Conservation (phyloP, 176 grass and related monocot genomes). For the Oropetium thomaeum region DNA sequence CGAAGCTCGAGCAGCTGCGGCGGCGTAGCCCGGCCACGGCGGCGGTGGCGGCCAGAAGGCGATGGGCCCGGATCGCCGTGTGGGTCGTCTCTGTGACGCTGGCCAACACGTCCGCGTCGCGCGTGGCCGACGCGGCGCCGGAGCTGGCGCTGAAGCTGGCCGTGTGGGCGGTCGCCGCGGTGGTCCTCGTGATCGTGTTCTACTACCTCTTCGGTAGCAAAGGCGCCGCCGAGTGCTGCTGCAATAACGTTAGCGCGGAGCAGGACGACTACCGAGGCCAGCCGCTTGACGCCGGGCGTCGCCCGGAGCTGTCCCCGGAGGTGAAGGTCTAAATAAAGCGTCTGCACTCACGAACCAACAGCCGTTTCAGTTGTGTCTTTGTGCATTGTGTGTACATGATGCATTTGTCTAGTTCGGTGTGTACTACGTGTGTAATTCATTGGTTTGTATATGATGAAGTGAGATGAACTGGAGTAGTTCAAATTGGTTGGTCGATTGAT, state of each 20-base stretch:
- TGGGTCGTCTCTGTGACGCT: neutral
- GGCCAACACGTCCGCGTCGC: neutral
- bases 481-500: too few relatives aligned
- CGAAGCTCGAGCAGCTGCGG: neutral
- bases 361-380: neutral
- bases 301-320: neutral
- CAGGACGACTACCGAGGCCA: neutral
- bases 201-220: constrained; percentile 2
- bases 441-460: too few relatives aligned
- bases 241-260: neutral
- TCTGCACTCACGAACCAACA: too few relatives aligned
- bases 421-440: too few relatives aligned
- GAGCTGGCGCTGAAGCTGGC: constrained; percentile 16
- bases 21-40: neutral
- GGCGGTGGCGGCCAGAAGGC: neutral
- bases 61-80: neutral
- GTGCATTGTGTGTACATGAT: too few relatives aligned
- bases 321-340: constrained; percentile 24
- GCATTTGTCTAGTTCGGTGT: too few relatives aligned
- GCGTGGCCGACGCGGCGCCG: neutral
- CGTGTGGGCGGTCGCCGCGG: constrained; percentile 5
- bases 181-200: neutral
- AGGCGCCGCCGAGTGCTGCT: neutral
- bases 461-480: too few relatives aligned
- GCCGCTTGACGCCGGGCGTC: neutral